Conservation (phyloP, 1,139 yeast genomes). For the Scheffersomyces titani region DNA sequence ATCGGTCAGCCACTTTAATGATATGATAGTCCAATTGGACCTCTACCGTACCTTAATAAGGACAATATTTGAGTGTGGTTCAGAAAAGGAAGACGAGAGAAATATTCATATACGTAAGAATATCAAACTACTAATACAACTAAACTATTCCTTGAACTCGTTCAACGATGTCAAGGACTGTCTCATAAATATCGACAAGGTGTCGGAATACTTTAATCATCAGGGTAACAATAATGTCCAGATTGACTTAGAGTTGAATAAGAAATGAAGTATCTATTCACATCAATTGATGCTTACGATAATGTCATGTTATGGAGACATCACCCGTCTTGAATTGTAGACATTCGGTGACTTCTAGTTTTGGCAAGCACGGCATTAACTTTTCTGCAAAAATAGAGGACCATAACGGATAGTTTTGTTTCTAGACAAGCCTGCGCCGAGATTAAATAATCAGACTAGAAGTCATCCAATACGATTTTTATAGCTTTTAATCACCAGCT, state of each 20-base stretch:
- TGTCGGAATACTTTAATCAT: slow-evolving; percentile 3
- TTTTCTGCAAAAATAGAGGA: no score
- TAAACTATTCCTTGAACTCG: slow-evolving; percentile 6
- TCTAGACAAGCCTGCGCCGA: no score
- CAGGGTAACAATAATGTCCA: slow-evolving; percentile 2
- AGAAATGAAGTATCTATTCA: no score
- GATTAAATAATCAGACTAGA: no score
- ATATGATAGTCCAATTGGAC: not conserved
- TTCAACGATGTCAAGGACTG: slow-evolving; percentile 9
- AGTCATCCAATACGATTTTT: no score
- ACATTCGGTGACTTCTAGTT: no score
- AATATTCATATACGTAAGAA: not conserved
- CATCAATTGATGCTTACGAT: no score
- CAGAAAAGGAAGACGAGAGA: not conserved
- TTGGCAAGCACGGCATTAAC: no score
- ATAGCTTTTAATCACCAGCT: no score
- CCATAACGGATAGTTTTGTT: no score
- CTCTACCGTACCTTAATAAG: not conserved
- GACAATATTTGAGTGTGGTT: not conserved
- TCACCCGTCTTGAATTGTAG: no score
- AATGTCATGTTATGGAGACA: no score
- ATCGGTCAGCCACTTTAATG: not conserved
- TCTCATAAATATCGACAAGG: slow-evolving; percentile 6
- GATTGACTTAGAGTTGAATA: slow-evolving; percentile 5
- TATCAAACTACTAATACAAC: slow-evolving; percentile 3